These are phyloP conservation scores for Euphrasia arctica DNA, from an alignment of 305 asterid genomes.

Conservation along the genomic window DNA sequence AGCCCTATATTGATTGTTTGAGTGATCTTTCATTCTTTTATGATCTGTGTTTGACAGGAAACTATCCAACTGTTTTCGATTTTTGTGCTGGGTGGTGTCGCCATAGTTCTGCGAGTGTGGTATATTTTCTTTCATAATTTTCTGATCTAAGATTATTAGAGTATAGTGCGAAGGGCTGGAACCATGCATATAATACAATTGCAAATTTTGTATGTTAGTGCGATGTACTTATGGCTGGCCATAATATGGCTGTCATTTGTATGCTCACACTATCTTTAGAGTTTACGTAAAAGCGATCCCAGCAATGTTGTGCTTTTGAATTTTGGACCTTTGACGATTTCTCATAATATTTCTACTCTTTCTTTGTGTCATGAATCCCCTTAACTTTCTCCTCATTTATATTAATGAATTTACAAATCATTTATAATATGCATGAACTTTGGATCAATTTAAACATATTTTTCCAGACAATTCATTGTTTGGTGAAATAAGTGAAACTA, in stretches of 20 bases:
- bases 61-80: constrained; percentile 57
- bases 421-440: background rate
- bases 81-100: constrained; percentile 92
- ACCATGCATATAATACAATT: background rate
- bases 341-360: background rate
- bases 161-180: constrained; percentile 17
- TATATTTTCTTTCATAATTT: constrained; percentile 34
- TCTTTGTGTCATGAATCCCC: background rate
- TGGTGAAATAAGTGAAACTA: constrained; percentile 8
- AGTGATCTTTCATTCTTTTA: background rate
- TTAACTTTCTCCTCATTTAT: background rate
- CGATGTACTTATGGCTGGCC: constrained; percentile 2
- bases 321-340: constrained; percentile 11
- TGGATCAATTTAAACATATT: background rate
- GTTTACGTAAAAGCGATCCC: background rate
- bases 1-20: constrained; percentile 17
- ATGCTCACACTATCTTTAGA: background rate
- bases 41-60: constrained; percentile 49
- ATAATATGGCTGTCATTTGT: background rate
- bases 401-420: background rate
- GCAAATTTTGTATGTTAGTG: background rate
- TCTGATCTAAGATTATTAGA: constrained; percentile 1
- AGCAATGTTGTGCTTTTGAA: background rate
- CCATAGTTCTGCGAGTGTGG: constrained; percentile 93
- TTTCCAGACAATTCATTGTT: background rate